Percentiles rank a stretch among this genome's conserved stretches.
phyloP scores from a whole-genome alignment of 1,284 basidiomycete species.

The Papiliotrema laurentii region DNA sequence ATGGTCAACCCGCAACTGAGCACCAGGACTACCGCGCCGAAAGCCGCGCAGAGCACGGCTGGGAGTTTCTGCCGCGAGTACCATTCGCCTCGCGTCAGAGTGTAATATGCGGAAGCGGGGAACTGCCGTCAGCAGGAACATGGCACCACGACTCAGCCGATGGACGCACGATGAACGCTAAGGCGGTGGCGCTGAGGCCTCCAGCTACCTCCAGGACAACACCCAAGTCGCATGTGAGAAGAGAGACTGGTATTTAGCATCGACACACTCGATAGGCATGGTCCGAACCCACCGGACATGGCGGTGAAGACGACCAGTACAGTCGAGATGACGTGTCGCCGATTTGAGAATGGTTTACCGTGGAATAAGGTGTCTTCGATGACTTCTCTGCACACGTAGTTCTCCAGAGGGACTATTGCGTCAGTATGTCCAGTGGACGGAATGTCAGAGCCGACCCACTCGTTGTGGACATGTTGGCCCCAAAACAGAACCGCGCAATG shows the following conservation, averaged over 20 bases:
- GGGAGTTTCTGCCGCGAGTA: slow-evolving; percentile 66
- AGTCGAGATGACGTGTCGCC: slow-evolving; percentile 88
- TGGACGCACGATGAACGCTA: slow-evolving; percentile 73
- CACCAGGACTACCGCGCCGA: slow-evolving; percentile 73
- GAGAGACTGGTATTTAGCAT: slow-evolving; percentile 58
- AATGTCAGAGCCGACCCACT: slow-evolving; percentile 23
- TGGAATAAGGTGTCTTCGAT: slow-evolving; percentile 91
- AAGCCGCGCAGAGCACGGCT: slow-evolving; percentile 65
- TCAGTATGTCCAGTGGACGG: too few relatives aligned
- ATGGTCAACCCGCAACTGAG: slow-evolving; percentile 71
- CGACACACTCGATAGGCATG: background rate
- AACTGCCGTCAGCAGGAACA: slow-evolving; percentile 48
- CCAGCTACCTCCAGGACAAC: slow-evolving; percentile 97
- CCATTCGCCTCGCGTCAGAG: slow-evolving; percentile 63
- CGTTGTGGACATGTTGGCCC: slow-evolving; percentile 97
- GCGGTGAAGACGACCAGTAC: slow-evolving; percentile 75
- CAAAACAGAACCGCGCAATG: slow-evolving; percentile 90
- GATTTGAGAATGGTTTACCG: slow-evolving; percentile 69
- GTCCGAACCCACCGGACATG: slow-evolving; percentile 73
- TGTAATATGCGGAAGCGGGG: slow-evolving; percentile 80
- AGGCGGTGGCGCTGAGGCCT: slow-evolving; percentile 85
- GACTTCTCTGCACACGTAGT: slow-evolving; percentile 56
- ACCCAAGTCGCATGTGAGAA: slow-evolving; percentile 93
- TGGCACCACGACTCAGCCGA: background rate
- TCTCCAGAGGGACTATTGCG: slow-evolving; percentile 40